phyloP scores from a whole-genome alignment of 495 filamentous ascomycete species.

The Aspergillus baeticus region DNA sequence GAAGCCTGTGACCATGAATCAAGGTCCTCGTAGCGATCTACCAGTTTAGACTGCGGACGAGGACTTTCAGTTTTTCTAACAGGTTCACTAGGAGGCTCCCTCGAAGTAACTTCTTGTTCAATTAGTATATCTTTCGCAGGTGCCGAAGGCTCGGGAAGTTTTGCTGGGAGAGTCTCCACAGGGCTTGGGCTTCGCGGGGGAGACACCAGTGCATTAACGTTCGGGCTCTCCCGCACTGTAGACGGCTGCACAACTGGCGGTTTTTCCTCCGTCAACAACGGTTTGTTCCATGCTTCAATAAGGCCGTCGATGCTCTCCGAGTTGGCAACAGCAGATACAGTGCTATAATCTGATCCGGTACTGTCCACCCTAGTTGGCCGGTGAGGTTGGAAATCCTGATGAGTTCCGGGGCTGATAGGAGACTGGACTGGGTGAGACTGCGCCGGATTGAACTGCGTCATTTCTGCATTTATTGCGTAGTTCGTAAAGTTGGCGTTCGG shows the following conservation, averaged over 20 bases:
- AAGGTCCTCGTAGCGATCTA: constrained; percentile 49
- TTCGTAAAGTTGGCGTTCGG: neutral
- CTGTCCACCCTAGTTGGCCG: constrained; percentile 30
- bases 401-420: constrained; percentile 27
- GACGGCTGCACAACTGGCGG: neutral
- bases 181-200: constrained; percentile 17
- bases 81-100: constrained; percentile 5
- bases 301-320: constrained; percentile 44
- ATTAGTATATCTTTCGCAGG: neutral
- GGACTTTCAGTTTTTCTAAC: constrained; percentile 1
- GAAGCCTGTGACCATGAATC: constrained; percentile 55
- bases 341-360: constrained; percentile 23
- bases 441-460: neutral
- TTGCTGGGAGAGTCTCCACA: constrained; percentile 12
- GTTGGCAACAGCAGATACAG: constrained; percentile 20
- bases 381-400: constrained; percentile 15
- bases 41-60: constrained; percentile 10
- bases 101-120: neutral
- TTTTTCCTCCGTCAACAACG: constrained; percentile 22
- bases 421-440: constrained; percentile 6
- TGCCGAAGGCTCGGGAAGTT: constrained; percentile 3
- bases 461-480: neutral
- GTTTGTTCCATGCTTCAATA: constrained; percentile 43
- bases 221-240: neutral
- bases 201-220: neutral